Conservation (phyloP, 2,329 filamentous ascomycete genomes). For the Talaromyces amestolkiae region DNA sequence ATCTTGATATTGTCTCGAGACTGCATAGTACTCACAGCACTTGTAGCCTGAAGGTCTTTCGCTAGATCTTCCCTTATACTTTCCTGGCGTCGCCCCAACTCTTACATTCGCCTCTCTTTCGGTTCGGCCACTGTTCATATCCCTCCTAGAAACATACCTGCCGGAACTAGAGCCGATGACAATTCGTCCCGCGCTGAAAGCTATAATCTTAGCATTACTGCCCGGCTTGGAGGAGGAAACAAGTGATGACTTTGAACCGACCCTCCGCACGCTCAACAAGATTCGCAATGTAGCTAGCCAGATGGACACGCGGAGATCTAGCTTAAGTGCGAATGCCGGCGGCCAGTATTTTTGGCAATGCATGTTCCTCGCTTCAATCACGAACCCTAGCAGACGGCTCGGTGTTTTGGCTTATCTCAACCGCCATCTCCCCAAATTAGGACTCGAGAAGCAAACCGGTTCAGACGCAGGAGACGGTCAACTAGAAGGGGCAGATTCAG, state of each 20-base stretch:
- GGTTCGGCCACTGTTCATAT: conserved; percentile 80
- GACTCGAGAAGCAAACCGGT: conserved; percentile 37
- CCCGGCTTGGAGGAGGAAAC: conserved; percentile 94
- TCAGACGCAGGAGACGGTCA: conserved; percentile 30
- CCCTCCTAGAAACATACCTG: conserved; percentile 77
- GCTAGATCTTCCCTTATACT: conserved; percentile 78
- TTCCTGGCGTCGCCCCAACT: conserved; percentile 83
- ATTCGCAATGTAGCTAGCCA: conserved; percentile 60
- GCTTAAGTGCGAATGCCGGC: conserved; percentile 55
- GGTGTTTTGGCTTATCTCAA: conserved; percentile 85
- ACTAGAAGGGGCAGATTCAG: conserved; percentile 28
- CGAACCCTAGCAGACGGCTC: conserved; percentile 76
- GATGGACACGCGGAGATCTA: conserved; percentile 56
- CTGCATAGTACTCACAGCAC: not conserved
- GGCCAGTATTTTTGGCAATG: conserved; percentile 98
- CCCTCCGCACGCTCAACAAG: conserved; percentile 71
- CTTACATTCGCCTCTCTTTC: conserved; percentile 93
- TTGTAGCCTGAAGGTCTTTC: conserved; percentile 67
- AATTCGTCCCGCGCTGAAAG: conserved; percentile 83
- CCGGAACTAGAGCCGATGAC: conserved; percentile 67
- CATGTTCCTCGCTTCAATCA: conserved; percentile 90
- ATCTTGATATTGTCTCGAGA: not conserved
- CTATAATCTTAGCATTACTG: conserved; percentile 81
- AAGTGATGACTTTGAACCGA: conserved; percentile 93
- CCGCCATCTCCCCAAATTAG: conserved; percentile 73